Evolutionary conservation across 192 early-diverging fungal genomes (phyloP).

Genomic region (Coemansia sp.): DNA sequence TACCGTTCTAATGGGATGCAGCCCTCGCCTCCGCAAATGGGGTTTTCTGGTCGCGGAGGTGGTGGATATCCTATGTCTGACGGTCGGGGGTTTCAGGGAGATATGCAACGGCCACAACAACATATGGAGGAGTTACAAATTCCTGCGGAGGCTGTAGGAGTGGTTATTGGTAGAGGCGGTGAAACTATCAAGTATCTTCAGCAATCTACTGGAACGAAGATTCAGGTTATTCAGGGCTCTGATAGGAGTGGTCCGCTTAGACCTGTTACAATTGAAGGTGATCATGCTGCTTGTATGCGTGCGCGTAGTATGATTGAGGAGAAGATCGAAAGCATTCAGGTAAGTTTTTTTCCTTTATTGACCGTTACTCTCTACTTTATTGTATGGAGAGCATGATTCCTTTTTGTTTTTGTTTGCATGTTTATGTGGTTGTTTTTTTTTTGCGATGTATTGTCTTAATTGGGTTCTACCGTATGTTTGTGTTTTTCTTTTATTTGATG

Average conservation of each 20-base stretch:
- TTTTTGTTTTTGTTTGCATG: slow-evolving; percentile 14
- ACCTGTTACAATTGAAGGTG: slow-evolving; percentile 37
- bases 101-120: neutral
- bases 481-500: slow-evolving; percentile 10
- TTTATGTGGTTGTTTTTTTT: slow-evolving; percentile 8
- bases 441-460: neutral
- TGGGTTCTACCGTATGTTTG: slow-evolving; percentile 9
- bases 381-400: neutral
- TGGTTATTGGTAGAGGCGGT: slow-evolving; percentile 48
- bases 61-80: neutral
- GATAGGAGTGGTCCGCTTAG: slow-evolving; percentile 33
- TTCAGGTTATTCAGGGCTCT: slow-evolving; percentile 48
- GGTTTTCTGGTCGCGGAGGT: slow-evolving; percentile 6
- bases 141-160: slow-evolving; percentile 37
- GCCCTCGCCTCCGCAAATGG: slow-evolving; percentile 1
- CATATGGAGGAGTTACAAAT: slow-evolving; percentile 47
- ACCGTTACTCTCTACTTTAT: neutral
- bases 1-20: neutral
- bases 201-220: slow-evolving; percentile 34
- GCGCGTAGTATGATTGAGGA: slow-evolving; percentile 51
- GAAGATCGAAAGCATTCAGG: slow-evolving; percentile 39
- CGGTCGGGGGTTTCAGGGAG: no score
- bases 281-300: slow-evolving; percentile 30
- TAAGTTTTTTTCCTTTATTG: slow-evolving; percentile 25
- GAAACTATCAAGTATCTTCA: slow-evolving; percentile 51